A percentile compares a stretch with the other conserved stretches of the same genome.
These are phyloP conservation scores for Venturia pyrina DNA, from an alignment of 2,329 filamentous ascomycete genomes.

Conservation along the genomic window DNA sequence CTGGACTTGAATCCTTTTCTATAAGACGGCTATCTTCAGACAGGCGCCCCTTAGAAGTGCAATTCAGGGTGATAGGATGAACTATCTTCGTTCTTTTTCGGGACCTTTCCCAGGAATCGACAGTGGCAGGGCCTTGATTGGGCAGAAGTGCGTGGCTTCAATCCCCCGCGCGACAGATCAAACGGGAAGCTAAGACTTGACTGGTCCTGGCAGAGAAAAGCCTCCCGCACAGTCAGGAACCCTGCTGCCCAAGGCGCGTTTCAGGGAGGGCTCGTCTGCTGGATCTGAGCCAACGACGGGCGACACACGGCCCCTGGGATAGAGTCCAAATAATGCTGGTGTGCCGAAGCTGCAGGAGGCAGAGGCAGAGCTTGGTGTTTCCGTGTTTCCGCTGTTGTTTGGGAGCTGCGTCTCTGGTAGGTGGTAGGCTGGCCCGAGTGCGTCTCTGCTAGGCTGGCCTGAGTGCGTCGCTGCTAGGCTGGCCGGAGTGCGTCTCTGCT, in stretches of 20 bases:
- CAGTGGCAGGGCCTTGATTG: not conserved
- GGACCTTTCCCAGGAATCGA: not conserved
- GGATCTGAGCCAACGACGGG: not conserved
- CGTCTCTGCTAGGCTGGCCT: no score
- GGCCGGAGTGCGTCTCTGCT: no score
- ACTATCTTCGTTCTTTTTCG: not conserved
- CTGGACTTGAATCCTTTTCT: not conserved
- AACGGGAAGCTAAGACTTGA: constrained; percentile 2
- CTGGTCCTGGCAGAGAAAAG: not conserved
- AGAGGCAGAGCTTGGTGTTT: not conserved
- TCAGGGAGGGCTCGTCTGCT: not conserved
- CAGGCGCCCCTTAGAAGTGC: not conserved
- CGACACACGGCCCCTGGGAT: not conserved
- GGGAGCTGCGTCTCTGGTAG: not conserved
- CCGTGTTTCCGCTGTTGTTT: not conserved
- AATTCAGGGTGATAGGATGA: constrained; percentile 3
- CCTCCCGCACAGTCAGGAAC: not conserved
- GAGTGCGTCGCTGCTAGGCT: no score
- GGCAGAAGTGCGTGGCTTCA: not conserved
- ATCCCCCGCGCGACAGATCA: constrained; percentile 5
- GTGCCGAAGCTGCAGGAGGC: not conserved
- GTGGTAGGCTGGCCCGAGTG: not conserved
- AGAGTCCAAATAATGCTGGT: not conserved
- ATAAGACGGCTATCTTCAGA: not conserved
- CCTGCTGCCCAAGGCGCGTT: not conserved